Percentiles rank a stretch among this genome's conserved stretches.
Evolutionary conservation across 2,329 filamentous ascomycete species (phyloP).

Genomic region (Fusarium sp.): DNA sequence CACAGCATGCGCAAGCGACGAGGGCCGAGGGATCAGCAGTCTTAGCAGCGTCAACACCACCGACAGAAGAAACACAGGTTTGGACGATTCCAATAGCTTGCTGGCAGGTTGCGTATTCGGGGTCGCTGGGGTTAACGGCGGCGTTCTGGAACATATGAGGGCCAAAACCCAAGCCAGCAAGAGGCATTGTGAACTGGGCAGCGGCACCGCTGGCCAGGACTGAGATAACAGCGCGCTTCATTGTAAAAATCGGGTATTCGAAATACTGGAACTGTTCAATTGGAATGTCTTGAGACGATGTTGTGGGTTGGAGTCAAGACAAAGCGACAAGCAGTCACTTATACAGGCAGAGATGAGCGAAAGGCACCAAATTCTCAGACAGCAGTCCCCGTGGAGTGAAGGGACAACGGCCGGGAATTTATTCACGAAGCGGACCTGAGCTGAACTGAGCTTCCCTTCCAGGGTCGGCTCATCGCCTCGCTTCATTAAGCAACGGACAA

Average conservation of each 20-base stretch:
- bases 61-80: slow-evolving; percentile 37
- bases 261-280: not conserved
- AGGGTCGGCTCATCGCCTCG: slow-evolving; percentile 31
- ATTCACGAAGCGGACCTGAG: slow-evolving; percentile 21
- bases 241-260: slow-evolving; percentile 22
- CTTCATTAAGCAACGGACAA: slow-evolving; percentile 22
- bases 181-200: slow-evolving; percentile 43
- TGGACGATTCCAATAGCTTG: slow-evolving; percentile 35
- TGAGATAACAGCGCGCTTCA: slow-evolving; percentile 40
- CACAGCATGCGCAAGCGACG: slow-evolving; percentile 47
- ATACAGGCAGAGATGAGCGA: slow-evolving; percentile 11
- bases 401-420: slow-evolving; percentile 28
- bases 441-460: slow-evolving; percentile 17
- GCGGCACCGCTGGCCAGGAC: slow-evolving; percentile 40
- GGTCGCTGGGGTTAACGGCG: slow-evolving; percentile 40
- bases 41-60: slow-evolving; percentile 38
- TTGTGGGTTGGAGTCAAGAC: not conserved
- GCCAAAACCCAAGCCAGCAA: slow-evolving; percentile 24
- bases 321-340: slow-evolving; percentile 14
- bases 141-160: slow-evolving; percentile 38
- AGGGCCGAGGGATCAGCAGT: slow-evolving; percentile 40
- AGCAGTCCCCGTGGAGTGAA: not conserved
- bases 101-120: slow-evolving; percentile 42
- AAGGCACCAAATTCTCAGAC: slow-evolving; percentile 14
- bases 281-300: slow-evolving; percentile 6